These are phyloP conservation scores for Candida corydali DNA, from an alignment of 805 yeast genomes.

Conservation along the genomic window DNA sequence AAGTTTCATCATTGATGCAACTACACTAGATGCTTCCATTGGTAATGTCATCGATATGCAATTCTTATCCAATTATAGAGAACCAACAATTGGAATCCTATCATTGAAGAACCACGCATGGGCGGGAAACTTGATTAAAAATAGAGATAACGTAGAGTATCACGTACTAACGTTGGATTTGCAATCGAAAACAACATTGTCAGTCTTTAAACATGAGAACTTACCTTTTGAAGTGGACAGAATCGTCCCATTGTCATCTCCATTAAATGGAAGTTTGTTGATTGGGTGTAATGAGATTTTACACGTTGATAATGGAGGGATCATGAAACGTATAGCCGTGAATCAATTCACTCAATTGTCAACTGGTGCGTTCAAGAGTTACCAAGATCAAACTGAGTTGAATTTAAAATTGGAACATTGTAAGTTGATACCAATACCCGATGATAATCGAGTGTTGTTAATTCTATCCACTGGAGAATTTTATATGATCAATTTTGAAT, in stretches of 20 bases:
- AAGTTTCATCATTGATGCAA: slow-evolving; percentile 58
- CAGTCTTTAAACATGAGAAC: slow-evolving; percentile 58
- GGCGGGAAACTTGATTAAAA: slow-evolving; percentile 67
- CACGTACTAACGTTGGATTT: slow-evolving; percentile 68
- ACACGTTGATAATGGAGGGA: slow-evolving; percentile 78
- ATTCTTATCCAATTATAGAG: slow-evolving; percentile 70
- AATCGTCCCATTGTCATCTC: slow-evolving; percentile 59
- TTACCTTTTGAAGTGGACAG: slow-evolving; percentile 73
- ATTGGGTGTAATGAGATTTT: slow-evolving; percentile 75
- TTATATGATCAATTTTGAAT: slow-evolving; percentile 30
- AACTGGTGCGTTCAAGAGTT: slow-evolving; percentile 32
- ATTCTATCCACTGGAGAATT: slow-evolving; percentile 31
- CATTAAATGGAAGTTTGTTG: slow-evolving; percentile 64
- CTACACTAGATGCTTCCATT: slow-evolving; percentile 53
- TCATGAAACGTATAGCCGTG: slow-evolving; percentile 56
- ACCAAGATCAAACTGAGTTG: slow-evolving; percentile 45
- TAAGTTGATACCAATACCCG: slow-evolving; percentile 28
- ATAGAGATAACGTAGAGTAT: slow-evolving; percentile 59
- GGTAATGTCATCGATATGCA: slow-evolving; percentile 65
- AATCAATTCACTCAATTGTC: slow-evolving; percentile 47
- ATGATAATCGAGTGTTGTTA: slow-evolving; percentile 31
- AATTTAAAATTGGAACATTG: slow-evolving; percentile 56
- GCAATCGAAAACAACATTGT: slow-evolving; percentile 52
- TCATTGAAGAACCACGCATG: slow-evolving; percentile 57
- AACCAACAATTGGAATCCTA: slow-evolving; percentile 75